Conservation (phyloP, 495 filamentous ascomycete genomes). For the Rhypophila decipiens region DNA sequence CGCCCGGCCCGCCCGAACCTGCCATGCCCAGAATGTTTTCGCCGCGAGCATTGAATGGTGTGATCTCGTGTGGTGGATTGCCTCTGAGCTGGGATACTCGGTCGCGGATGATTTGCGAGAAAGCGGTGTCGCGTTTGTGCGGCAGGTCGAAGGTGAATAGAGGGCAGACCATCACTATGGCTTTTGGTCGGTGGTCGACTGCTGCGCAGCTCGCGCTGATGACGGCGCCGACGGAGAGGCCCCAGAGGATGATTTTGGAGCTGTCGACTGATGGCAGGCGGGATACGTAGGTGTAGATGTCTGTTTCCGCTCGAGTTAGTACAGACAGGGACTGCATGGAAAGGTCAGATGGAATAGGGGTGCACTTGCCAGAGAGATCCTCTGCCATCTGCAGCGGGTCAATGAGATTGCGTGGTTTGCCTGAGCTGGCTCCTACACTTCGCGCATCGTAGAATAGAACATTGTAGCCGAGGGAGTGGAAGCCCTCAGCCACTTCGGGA, state of each 20-base stretch:
- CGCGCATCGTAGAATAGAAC: constrained; percentile 39
- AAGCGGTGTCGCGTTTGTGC: constrained; percentile 6
- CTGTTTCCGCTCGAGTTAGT: constrained; percentile 4
- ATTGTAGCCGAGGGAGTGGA: constrained; percentile 31
- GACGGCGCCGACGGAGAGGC: constrained; percentile 35
- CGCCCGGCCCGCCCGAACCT: not conserved
- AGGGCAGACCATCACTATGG: constrained; percentile 13
- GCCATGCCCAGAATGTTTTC: constrained; percentile 28
- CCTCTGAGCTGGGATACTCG: constrained; percentile 22
- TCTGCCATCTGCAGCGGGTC: constrained; percentile 28
- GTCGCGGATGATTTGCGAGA: constrained; percentile 19
- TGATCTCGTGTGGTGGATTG: constrained; percentile 15
- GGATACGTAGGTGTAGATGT: constrained; percentile 28
- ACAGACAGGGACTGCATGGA: no score
- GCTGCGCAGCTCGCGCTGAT: constrained; percentile 8
- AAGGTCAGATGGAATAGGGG: not conserved
- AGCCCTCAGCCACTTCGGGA: constrained; percentile 27
- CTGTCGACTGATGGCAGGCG: constrained; percentile 23
- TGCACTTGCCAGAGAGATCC: constrained; percentile 22
- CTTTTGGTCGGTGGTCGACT: constrained; percentile 2
- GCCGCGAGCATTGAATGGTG: constrained; percentile 24
- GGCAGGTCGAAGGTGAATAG: constrained; percentile 7
- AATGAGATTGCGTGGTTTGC: constrained; percentile 35
- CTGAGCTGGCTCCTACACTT: constrained; percentile 32
- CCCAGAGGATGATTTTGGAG: constrained; percentile 40